Base-by-base conservation (phyloP, 805 yeast species). In the Kodamaea restingae region DNA sequence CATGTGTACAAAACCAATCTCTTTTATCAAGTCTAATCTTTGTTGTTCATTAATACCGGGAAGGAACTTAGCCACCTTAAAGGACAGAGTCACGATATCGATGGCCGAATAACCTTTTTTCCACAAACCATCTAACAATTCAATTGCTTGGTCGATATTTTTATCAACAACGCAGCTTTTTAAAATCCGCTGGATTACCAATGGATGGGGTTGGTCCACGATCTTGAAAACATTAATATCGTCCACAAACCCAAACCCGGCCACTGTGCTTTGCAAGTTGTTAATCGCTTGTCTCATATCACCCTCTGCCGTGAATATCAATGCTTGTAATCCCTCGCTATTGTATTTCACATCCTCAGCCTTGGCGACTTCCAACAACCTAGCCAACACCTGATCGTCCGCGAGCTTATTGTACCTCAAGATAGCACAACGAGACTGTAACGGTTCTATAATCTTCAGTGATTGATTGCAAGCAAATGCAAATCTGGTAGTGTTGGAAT, bases 211-310 rank as follows among this genome's bases (percentile, higher is more conserved):
- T 39, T 88, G 84, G 58, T 93, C 98, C 2, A 93, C 98, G 42
- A 93, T 86, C 57, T 84, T 87, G 72, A 88, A 93, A 12, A 93
- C 98, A 52, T 90, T 91, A 29, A 85, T 88, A 34, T 88, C 88
- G 54, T 80, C 85, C n/a, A 93, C 96, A 40, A 85, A 73, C 3
- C 84, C 90, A 63, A 90, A 90, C 2, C 98, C 98, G 1, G 96
- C 88, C 22, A 82, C 91, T 0, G 97, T 88, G 54, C 95, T 82
- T 58, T 93, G 98, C 43, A 93, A 60, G 61, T 93, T 93, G 56
- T 93, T 93, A 35, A 93, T 76, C 0, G 98, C 98, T 61, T 93
- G 98, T 60, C 98, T 80, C 98, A 93, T 91, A 58, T 93, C 98
- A 43, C 98, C 98, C 56, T 93, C 98, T 0, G 96, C 95, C 0